These are phyloP conservation scores for Taiozyma sp. DNA, from an alignment of 1,139 yeast species.

Conservation along the genomic window DNA sequence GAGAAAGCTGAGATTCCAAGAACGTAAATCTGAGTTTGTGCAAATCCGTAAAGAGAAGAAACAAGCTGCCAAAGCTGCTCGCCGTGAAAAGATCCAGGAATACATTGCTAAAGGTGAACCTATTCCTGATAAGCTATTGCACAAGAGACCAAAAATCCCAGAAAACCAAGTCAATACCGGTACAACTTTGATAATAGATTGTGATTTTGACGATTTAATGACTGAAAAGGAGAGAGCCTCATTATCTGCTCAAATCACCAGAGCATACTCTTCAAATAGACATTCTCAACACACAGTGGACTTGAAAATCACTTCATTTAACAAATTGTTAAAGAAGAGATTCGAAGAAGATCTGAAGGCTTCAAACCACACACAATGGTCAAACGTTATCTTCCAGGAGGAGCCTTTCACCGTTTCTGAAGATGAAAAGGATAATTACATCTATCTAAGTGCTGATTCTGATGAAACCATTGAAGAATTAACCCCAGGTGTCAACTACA, in stretches of 20 bases:
- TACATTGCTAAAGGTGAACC: conserved; percentile 31
- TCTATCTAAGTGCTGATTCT: conserved; percentile 86
- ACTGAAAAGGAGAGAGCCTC: conserved; percentile 72
- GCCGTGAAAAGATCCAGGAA: conserved; percentile 31
- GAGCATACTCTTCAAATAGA: conserved; percentile 76
- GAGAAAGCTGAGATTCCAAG: conserved; percentile 57
- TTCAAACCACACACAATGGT: conserved; percentile 61
- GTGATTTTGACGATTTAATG: conserved; percentile 90
- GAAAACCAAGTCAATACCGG: conserved; percentile 40
- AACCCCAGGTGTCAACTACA: conserved; percentile 66
- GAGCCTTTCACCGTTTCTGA: conserved; percentile 38
- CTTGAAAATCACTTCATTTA: conserved; percentile 58
- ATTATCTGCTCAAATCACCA: conserved; percentile 71
- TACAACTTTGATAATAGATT: conserved; percentile 64
- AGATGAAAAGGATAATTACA: conserved; percentile 33
- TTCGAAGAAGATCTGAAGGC: conserved; percentile 58
- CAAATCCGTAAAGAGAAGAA: conserved; percentile 49
- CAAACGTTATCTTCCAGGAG: conserved; percentile 46
- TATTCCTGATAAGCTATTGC: conserved; percentile 28
- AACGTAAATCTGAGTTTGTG: conserved; percentile 52
- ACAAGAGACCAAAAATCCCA: conserved; percentile 30
- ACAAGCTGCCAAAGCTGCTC: conserved; percentile 31
- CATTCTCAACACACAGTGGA: conserved; percentile 55
- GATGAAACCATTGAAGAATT: conserved; percentile 57
- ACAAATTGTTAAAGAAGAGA: conserved; percentile 57